Evolutionary conservation across 2,329 filamentous ascomycete species (phyloP), one percentile per base, ranked within the genome.

Genomic region (Cryoendolithus antarcticus): DNA sequence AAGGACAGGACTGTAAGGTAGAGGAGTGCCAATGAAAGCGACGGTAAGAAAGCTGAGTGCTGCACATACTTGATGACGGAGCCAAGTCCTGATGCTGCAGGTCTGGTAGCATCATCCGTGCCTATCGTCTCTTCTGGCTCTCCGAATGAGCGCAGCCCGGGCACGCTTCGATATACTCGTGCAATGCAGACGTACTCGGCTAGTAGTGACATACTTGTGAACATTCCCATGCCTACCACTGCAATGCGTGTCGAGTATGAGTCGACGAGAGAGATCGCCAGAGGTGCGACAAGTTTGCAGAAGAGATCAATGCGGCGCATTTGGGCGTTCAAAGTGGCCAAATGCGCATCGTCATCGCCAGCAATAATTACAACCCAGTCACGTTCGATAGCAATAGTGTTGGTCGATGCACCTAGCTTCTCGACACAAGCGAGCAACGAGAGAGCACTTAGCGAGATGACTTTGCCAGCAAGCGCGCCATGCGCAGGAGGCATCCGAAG

Each of bases 361-460:
- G 70, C 64, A 6, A 74, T 62, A 0, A 75, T 66, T 3, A 75
- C 63, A 30, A 75, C 69, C 51, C 57, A 46, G 49, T 86, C 82
- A 50, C 76, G 65, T 55, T 86, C 82, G 0, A 86, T 69, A 0
- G 81, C 66, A 1, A 86, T 72, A 0, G 74, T 65, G 53, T 85
- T 86, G 55, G 75, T 67, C 4, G 78, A 67, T 1, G 76, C 68
- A 9, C 66, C 68, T 6, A 84, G 57, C 54, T 86, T 86, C 58
- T 86, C 82, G 1, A 79, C 51, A 40, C 80, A 82, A 1, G 78
- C 77, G 33, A 84, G 59, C 0, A 73, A 11, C 0, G 71, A 65
- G n/a, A 63, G 53, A 2, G 53, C 24, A 2, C 48, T 47, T 42
- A 67, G 54, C 29, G 42, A 29, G 13, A 44, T 30, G 3, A n/a